Conservation (phyloP, 2,329 filamentous ascomycete genomes). For the Fusarium sulawesiense region DNA sequence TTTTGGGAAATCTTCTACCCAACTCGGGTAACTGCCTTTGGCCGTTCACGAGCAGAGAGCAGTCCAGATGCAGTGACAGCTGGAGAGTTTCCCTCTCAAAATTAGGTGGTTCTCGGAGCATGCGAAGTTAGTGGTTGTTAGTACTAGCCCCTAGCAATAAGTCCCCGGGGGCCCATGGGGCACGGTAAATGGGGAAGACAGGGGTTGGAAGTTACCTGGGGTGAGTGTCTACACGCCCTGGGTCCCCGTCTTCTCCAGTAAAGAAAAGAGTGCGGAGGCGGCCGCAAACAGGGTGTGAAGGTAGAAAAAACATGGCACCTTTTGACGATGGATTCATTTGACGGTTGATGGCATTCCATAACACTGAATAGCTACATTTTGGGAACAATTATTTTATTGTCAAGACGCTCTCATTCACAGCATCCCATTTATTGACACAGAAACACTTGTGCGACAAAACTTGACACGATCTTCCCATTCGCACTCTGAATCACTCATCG, state of each 20-base stretch:
- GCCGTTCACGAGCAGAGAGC: constrained; percentile 30
- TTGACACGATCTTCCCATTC: constrained; percentile 5
- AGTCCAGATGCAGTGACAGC: constrained; percentile 15
- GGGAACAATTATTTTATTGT: neutral
- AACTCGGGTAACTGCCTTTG: constrained; percentile 25
- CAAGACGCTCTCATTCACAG: neutral
- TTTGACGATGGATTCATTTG: neutral
- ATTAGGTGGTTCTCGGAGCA: neutral
- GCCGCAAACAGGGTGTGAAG: constrained; percentile 8
- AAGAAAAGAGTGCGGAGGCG: constrained; percentile 22
- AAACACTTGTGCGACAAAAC: constrained; percentile 4
- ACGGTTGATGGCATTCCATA: neutral
- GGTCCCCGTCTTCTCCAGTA: neutral
- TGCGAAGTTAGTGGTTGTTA: constrained; percentile 2
- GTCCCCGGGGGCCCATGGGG: constrained; percentile 37
- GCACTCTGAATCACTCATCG: neutral
- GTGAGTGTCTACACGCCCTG: neutral
- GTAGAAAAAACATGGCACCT: constrained; percentile 21
- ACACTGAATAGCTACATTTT: neutral
- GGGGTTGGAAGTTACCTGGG: neutral
- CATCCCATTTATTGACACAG: neutral
- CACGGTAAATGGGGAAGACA: constrained; percentile 32
- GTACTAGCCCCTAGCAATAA: neutral
- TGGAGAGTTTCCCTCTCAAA: neutral
- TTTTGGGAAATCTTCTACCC: constrained; percentile 1